Percentiles rank a stretch among this genome's conserved stretches.
Evolutionary conservation across 1,284 basidiomycete species (phyloP).

Genomic region (Sanguinoderma infundibulare): DNA sequence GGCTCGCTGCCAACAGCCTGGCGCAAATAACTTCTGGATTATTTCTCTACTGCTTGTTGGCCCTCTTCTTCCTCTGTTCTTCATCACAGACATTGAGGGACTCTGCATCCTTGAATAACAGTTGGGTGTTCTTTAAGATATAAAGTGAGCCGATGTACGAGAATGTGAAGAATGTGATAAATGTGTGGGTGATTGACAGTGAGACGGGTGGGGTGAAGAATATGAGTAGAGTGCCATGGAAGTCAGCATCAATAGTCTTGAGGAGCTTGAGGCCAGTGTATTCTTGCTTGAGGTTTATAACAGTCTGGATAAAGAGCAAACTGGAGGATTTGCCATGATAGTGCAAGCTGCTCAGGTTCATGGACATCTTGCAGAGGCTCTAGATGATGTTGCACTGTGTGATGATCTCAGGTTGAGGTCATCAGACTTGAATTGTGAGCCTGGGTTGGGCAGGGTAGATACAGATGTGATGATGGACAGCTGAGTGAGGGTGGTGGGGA

Average conservation of each 20-base stretch:
- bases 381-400: constrained; percentile 33
- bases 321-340: constrained; percentile 53
- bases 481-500: constrained; percentile 1
- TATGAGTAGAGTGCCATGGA: constrained; percentile 8
- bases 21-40: constrained; percentile 77
- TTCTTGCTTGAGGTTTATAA: constrained; percentile 42
- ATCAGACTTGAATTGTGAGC: constrained; percentile 30
- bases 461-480: constrained; percentile 19
- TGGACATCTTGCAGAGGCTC: constrained; percentile 32
- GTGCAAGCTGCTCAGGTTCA: constrained; percentile 39
- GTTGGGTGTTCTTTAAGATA: constrained; percentile 33
- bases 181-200: constrained; percentile 30
- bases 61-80: constrained; percentile 24
- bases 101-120: constrained; percentile 26
- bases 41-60: constrained; percentile 62
- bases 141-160: constrained; percentile 40
- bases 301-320: neutral
- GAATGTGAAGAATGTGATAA: constrained; percentile 33
- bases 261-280: neutral
- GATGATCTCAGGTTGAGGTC: constrained; percentile 39
- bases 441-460: constrained; percentile 13
- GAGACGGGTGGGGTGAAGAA: constrained; percentile 30
- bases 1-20: constrained; percentile 60
- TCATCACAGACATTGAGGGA: constrained; percentile 15
- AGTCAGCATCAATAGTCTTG: constrained; percentile 14